A percentile compares a stretch with the other conserved stretches of the same genome.
Conservation (phyloP, 164 flowering plant genomes). For the Buxus sempervirens region DNA sequence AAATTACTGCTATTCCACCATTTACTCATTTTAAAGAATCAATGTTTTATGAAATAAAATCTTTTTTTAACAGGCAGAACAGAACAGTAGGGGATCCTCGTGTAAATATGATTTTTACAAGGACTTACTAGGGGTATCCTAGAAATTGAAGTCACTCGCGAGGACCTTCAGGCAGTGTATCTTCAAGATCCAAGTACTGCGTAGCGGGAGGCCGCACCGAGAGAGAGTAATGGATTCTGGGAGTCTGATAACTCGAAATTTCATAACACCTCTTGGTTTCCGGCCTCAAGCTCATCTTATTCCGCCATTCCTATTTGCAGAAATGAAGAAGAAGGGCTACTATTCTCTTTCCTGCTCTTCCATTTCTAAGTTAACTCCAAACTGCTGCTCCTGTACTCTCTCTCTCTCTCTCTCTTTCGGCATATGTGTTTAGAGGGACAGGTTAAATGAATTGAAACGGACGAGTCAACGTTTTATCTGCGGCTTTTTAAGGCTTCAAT, state of each 20-base stretch:
- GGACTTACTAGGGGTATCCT: no score
- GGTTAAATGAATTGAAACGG: not conserved
- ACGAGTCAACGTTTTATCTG: not conserved
- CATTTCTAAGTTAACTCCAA: conserved; percentile 17
- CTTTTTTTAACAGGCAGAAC: no score
- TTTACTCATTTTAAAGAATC: no score
- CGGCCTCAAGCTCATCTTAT: conserved; percentile 23
- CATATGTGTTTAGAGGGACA: not conserved
- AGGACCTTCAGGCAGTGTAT: no score
- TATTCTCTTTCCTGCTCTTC: conserved; percentile 17
- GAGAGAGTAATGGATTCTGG: conserved; percentile 29
- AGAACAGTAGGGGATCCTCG: no score
- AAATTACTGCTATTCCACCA: no score
- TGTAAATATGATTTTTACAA: no score
- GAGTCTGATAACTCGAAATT: conserved; percentile 35
- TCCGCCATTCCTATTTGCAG: conserved; percentile 19
- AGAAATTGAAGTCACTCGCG: no score
- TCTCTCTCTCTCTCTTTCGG: conserved; percentile 5
- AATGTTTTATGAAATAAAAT: no score
- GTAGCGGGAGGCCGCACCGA: not conserved
- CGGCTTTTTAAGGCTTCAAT: not conserved
- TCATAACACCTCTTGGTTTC: conserved; percentile 23
- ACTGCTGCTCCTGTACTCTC: conserved; percentile 25
- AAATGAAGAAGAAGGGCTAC: conserved; percentile 12
- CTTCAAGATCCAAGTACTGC: no score